Evolutionary conservation across 148 eudicot genomes (phyloP), one percentile per base, ranked within the genome.

Genomic region (Rhododendron ovatum): DNA sequence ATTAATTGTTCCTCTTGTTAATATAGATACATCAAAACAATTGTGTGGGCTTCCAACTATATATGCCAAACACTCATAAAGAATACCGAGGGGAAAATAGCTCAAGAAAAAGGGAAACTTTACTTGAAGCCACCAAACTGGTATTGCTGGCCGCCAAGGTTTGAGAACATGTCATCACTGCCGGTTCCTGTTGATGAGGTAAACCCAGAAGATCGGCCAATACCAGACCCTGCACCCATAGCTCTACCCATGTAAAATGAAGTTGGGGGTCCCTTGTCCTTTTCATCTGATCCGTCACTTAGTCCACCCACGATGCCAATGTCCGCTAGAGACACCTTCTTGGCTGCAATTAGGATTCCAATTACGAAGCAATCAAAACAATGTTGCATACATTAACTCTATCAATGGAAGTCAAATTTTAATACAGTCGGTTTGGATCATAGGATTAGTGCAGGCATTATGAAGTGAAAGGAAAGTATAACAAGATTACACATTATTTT

Each of bases 251-350:
- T 95, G 90, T 91, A 83, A 59, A 89, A 91, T 45, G 94, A 86
- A 89, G 94, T 85, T 76, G 92, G 50, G 5, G 92, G 91, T 37
- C 93, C 94, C 92, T 91, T 94, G 73, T 91, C 94, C 84, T 85
- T 94, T 59, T 92, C 98, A 63, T 94, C 96, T 41, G 89, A 84
- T 78, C 88, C 93, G 83, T 91, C 98, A 28, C 88, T 91, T 78
- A 95, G 77, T 57, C 92, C 98, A 69, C 99, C 98, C 55, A 97
- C 93, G 37, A 95, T 90, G 48, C 98, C 98, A 26, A 97, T 90
- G 86, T 92, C 98, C 61, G 96, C 92, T 63, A 94, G 91, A 82
- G 93, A 91, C 43, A 91, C 96, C 95, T 97, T 97, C 91, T 93
- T 93, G 76, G 99, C 99, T 97, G 98, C 92, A 90, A 20, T 84